Evolutionary conservation across 1,284 basidiomycete species (phyloP), one percentile per base, ranked within the genome.

Genomic region (Porodaedalea pini): DNA sequence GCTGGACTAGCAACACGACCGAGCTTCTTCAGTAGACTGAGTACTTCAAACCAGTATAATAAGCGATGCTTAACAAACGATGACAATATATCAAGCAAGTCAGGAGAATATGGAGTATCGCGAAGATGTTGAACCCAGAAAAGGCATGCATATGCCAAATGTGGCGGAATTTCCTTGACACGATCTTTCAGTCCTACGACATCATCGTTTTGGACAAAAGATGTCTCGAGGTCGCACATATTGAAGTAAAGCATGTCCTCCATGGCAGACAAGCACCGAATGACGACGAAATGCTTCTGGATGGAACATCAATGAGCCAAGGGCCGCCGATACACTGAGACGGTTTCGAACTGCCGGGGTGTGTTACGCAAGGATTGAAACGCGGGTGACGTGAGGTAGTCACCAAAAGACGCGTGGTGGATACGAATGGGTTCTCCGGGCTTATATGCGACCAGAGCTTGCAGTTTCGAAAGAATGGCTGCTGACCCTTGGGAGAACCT

Each of bases 21-120:
- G 15, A 62, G 23, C 19, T 21, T 51, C 19, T 61, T 54, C n/a
- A 57, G 37, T 5, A 70, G 41, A 49, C 67, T 68, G 4, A 69
- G 55, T 2, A 65, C 29, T 48, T 53, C 51, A 23, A 53, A 43
- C 51, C 51, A 53, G 37, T 41, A 53, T 43, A 53, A 27, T 15
- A 43, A 58, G 10, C 61, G 50, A 2, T 47, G 34, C 15, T 61
- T 40, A 4, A 68, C 19, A 51, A 65, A 68, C 5, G 56, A 23
- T 21, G n/a, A 32, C 4, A 57, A 32, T 17, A 15, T 27, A 15
- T 52, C 32, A 6, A 27, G 19, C 13, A 47, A 7, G 2, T 25
- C 29, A 3, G 23, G 10, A 10, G 41, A 17, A 41, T 32, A 34
- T 11, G 53, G 53, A 6, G 36, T 31, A 13, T 57, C 55, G 10